phyloP scores from a whole-genome alignment of 768 basidiomycete genomes.

The Calvatia gigantea region DNA sequence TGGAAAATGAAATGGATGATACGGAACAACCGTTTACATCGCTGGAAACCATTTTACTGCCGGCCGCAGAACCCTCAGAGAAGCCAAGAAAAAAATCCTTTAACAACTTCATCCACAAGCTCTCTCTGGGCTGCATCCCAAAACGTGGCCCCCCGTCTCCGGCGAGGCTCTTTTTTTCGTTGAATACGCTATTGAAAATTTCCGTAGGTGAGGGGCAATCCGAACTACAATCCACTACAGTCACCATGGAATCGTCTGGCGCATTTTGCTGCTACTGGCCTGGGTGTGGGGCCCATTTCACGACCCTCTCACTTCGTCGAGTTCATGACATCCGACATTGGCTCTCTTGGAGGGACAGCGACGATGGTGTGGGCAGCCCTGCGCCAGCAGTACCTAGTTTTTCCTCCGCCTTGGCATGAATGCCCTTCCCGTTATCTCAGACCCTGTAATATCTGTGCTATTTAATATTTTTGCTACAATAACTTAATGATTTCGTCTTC shows the following conservation, averaged over 20 bases:
- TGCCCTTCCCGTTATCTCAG: background rate
- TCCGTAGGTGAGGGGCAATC: background rate
- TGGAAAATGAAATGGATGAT: background rate
- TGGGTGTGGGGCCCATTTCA: background rate
- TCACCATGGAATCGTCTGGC: background rate
- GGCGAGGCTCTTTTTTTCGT: background rate
- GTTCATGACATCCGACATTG: background rate
- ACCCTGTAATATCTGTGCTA: background rate
- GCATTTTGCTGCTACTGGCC: slow-evolving; percentile 1
- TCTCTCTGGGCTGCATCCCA: background rate
- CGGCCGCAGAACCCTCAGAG: no score
- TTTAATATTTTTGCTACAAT: background rate
- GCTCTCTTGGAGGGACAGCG: background rate
- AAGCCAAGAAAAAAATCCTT: background rate
- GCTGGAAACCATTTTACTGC: no score
- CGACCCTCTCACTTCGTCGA: background rate
- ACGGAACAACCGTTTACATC: no score
- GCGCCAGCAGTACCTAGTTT: background rate
- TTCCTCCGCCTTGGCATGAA: background rate
- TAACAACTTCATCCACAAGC: background rate
- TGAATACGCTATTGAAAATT: background rate
- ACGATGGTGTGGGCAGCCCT: background rate
- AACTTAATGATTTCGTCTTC: background rate
- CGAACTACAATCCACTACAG: background rate
- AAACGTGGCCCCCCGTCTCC: background rate